Evolutionary conservation across 352 stramenopile genomes (phyloP).

Genomic region (Thalassiosira exigua): DNA sequence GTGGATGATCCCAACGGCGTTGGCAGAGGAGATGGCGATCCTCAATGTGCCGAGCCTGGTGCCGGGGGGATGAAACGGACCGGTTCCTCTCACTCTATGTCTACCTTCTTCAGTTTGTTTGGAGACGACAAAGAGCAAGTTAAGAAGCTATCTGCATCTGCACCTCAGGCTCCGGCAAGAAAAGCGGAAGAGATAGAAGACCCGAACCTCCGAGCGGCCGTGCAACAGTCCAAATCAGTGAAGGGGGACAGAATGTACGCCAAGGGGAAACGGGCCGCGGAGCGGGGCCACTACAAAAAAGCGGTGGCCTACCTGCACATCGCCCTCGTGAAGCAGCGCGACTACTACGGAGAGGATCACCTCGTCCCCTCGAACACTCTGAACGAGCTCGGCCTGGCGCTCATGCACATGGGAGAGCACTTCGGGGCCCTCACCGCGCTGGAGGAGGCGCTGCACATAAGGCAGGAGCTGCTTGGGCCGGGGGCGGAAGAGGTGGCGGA

Average conservation of each 20-base stretch:
- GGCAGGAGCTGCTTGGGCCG: constrained; percentile 18
- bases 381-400: constrained; percentile 28
- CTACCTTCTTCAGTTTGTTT: too few species aligned
- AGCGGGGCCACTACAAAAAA: constrained; percentile 10
- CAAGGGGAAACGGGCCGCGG: constrained; percentile 4
- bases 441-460: constrained; percentile 39
- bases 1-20: too few species aligned
- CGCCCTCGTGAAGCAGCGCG: constrained; percentile 31
- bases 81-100: too few species aligned
- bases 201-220: neutral
- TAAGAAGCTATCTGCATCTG: neutral
- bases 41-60: too few species aligned
- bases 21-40: too few species aligned
- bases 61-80: too few species aligned
- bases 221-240: neutral
- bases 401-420: constrained; percentile 22
- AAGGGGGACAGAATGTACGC: constrained; percentile 13
- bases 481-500: constrained; percentile 26
- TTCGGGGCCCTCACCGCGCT: constrained; percentile 31
- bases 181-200: neutral
- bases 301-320: constrained; percentile 33
- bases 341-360: constrained; percentile 38
- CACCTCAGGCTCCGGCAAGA: neutral
- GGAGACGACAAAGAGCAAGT: too few species aligned
- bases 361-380: constrained; percentile 15